Percentiles rank a stretch among this genome's conserved stretches.
Evolutionary conservation across 139 green algal genomes (phyloP).

Genomic region (Mychonastes homosphaera): DNA sequence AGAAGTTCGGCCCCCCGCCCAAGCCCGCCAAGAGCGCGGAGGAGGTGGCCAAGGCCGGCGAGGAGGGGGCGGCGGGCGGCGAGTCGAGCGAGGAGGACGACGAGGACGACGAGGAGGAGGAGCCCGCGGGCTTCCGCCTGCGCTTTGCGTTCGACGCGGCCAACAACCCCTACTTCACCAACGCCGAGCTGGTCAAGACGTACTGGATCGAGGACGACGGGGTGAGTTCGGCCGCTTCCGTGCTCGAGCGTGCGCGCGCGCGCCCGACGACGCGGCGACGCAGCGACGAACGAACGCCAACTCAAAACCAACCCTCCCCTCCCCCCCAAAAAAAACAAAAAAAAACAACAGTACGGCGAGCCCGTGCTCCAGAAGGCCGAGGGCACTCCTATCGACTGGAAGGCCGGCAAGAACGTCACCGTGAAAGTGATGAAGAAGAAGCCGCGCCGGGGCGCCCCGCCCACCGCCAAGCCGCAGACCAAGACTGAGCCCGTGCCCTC

Average conservation of each 20-base stretch:
- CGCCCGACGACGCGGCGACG: not conserved
- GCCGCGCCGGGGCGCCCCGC: constrained; percentile 67
- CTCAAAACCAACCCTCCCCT: not conserved
- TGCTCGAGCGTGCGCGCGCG: not conserved
- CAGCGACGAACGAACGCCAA: not conserved
- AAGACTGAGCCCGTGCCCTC: constrained; percentile 75
- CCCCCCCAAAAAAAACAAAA: not conserved
- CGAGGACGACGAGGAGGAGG: constrained; percentile 6
- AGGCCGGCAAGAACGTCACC: constrained; percentile 39
- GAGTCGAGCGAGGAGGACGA: not conserved
- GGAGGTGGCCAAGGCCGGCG: constrained; percentile 24
- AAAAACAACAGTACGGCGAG: constrained; percentile 48
- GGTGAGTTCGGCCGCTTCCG: not conserved
- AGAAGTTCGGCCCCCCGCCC: constrained; percentile 13
- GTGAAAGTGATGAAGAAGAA: constrained; percentile 94
- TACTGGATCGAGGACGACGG: constrained; percentile 29
- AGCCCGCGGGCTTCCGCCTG: constrained; percentile 45
- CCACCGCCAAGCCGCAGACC: constrained; percentile 60
- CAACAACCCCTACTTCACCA: constrained; percentile 93
- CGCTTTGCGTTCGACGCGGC: constrained; percentile 55
- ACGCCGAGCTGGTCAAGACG: constrained; percentile 26
- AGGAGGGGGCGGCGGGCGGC: constrained; percentile 11
- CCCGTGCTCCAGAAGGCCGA: constrained; percentile 67
- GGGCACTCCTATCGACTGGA: constrained; percentile 80
- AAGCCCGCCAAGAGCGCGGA: constrained; percentile 14